phyloP scores from a whole-genome alignment of 2,329 filamentous ascomycete species.

The Metarhizium rileyi region DNA sequence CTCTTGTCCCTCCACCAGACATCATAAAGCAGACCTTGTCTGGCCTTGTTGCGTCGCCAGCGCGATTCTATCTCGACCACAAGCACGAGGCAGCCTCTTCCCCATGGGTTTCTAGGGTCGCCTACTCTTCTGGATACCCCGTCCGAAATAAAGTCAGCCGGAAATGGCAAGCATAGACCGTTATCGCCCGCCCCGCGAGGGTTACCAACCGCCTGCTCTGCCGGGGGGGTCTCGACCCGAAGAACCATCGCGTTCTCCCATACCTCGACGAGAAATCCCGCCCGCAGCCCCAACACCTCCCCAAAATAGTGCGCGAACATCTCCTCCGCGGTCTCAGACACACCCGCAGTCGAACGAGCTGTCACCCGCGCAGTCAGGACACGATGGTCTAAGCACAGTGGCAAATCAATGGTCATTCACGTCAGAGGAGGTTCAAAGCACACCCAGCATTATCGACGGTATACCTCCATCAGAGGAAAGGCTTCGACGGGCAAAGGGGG shows the following conservation, averaged over 20 bases:
- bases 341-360: constrained; percentile 32
- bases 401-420: constrained; percentile 81
- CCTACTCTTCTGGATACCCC: constrained; percentile 13
- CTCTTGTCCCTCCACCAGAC: not conserved
- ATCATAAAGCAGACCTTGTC: not conserved
- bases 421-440: constrained; percentile 68
- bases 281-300: constrained; percentile 54
- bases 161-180: constrained; percentile 51
- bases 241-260: constrained; percentile 39
- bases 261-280: constrained; percentile 44
- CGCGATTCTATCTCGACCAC: not conserved
- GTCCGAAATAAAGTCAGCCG: constrained; percentile 14
- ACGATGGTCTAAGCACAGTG: constrained; percentile 25
- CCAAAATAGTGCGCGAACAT: constrained; percentile 42
- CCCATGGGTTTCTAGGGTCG: constrained; percentile 16
- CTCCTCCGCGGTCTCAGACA: constrained; percentile 41
- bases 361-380: constrained; percentile 31
- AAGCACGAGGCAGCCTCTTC: constrained; percentile 5
- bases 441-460: constrained; percentile 78
- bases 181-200: constrained; percentile 47
- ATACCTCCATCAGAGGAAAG: constrained; percentile 69
- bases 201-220: constrained; percentile 44
- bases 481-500: constrained; percentile 74
- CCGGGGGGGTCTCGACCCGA: constrained; percentile 29
- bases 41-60: not conserved